Evolutionary conservation across 768 basidiomycete species (phyloP).

Genomic region (Rhodocollybia butyracea): DNA sequence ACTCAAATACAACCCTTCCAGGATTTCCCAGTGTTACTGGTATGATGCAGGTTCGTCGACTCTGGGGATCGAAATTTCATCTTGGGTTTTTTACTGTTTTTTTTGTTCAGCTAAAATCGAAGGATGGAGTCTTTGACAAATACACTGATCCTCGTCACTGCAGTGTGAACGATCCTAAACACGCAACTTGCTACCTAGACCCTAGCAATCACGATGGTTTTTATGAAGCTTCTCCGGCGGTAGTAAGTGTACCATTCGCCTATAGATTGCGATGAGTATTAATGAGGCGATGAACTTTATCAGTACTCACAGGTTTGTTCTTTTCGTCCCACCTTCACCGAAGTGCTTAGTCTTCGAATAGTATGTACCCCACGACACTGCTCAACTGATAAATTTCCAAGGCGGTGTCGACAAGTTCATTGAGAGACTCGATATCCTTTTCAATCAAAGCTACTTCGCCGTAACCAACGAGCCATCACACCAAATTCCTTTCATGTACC

Average conservation of each 20-base stretch:
- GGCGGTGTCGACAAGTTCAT: conserved; percentile 55
- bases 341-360: conserved; percentile 19
- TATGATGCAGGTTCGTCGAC: conserved; percentile 55
- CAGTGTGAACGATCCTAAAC: conserved; percentile 55
- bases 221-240: conserved; percentile 63
- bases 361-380: conserved; percentile 66
- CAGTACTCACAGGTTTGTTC: conserved; percentile 56
- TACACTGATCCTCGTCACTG: conserved; percentile 68
- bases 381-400: conserved; percentile 57
- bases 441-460: conserved; percentile 60
- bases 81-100: too few relatives aligned
- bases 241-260: conserved; percentile 33
- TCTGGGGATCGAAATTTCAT: too few relatives aligned
- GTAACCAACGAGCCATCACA: conserved; percentile 63
- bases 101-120: conserved; percentile 58
- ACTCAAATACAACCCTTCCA: conserved; percentile 51
- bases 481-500: conserved; percentile 70
- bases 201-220: conserved; percentile 56
- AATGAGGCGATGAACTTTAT: conserved; percentile 3
- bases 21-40: conserved; percentile 44
- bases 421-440: conserved; percentile 52
- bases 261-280: too few relatives aligned
- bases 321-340: background rate
- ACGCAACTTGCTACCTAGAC: conserved; percentile 59
- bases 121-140: conserved; percentile 51